Conservation (phyloP, 2,329 filamentous ascomycete genomes). For the Tolypocladium guangdongense region DNA sequence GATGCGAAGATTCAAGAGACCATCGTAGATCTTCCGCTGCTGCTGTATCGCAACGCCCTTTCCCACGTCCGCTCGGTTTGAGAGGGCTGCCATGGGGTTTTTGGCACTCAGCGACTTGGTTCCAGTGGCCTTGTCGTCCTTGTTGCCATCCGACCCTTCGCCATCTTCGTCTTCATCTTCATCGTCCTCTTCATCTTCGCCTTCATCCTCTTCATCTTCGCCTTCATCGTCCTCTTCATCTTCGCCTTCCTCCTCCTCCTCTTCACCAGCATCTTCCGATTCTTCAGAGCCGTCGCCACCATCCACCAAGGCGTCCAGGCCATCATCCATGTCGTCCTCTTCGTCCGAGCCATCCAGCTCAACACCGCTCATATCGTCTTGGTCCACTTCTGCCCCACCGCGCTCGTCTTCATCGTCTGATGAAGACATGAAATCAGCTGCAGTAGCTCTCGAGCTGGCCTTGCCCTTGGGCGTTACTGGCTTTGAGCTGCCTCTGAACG, state of each 20-base stretch:
- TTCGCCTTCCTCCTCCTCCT: constrained; percentile 23
- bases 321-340: constrained; percentile 27
- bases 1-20: constrained; percentile 81
- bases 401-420: constrained; percentile 27
- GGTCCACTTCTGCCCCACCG: constrained; percentile 19
- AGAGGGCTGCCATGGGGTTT: constrained; percentile 17
- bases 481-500: constrained; percentile 48
- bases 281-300: constrained; percentile 21
- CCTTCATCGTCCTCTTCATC: constrained; percentile 20
- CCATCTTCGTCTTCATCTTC: constrained; percentile 21
- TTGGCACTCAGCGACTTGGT: constrained; percentile 17
- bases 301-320: constrained; percentile 21
- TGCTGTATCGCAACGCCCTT: constrained; percentile 81
- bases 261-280: constrained; percentile 24
- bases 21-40: constrained; percentile 79
- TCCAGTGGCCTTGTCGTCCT: constrained; percentile 11
- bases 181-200: constrained; percentile 16
- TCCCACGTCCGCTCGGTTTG: constrained; percentile 48
- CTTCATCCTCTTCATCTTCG: constrained; percentile 27
- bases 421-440: constrained; percentile 46
- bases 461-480: constrained; percentile 26
- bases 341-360: constrained; percentile 26
- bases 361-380: constrained; percentile 21
- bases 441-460: constrained; percentile 32
- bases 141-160: constrained; percentile 21